Evolutionary conservation across 441 rosid species (phyloP).

Genomic region (Pelargonium citronellum): DNA sequence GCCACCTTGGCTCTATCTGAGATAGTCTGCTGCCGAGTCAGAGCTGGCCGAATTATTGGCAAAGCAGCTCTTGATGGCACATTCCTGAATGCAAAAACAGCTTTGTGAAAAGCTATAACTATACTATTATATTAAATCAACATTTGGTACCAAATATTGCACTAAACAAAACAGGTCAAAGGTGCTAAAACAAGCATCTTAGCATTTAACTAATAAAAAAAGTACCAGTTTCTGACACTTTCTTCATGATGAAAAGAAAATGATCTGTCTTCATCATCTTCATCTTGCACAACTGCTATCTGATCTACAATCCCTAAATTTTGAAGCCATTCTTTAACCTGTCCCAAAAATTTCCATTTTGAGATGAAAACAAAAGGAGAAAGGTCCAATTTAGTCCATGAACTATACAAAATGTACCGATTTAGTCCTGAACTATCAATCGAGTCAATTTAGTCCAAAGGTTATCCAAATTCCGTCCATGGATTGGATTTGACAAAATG

Average conservation of each 20-base stretch:
- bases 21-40: slow-evolving; percentile 87
- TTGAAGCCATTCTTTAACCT: slow-evolving; percentile 99
- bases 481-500: too few relatives aligned
- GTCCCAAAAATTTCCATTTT: slow-evolving; percentile 43
- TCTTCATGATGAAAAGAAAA: slow-evolving; percentile 60
- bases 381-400: too few relatives aligned
- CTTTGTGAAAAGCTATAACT: slow-evolving; percentile 14
- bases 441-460: too few relatives aligned
- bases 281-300: slow-evolving; percentile 60
- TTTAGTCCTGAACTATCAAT: too few relatives aligned
- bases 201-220: not conserved
- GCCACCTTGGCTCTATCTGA: slow-evolving; percentile 90
- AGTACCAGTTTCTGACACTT: slow-evolving; percentile 71
- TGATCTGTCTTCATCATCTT: slow-evolving; percentile 77
- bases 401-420: too few relatives aligned
- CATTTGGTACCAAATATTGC: not conserved
- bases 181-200: not conserved
- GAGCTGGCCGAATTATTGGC: slow-evolving; percentile 83
- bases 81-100: slow-evolving; percentile 48
- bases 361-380: slow-evolving; percentile 36
- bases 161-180: not conserved
- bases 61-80: slow-evolving; percentile 98
- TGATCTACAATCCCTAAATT: slow-evolving; percentile 98
- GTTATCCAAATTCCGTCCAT: too few relatives aligned
- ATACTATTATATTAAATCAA: slow-evolving; percentile 12